phyloP scores from a whole-genome alignment of 1,139 yeast genomes.

The Dujonia santamariae region DNA sequence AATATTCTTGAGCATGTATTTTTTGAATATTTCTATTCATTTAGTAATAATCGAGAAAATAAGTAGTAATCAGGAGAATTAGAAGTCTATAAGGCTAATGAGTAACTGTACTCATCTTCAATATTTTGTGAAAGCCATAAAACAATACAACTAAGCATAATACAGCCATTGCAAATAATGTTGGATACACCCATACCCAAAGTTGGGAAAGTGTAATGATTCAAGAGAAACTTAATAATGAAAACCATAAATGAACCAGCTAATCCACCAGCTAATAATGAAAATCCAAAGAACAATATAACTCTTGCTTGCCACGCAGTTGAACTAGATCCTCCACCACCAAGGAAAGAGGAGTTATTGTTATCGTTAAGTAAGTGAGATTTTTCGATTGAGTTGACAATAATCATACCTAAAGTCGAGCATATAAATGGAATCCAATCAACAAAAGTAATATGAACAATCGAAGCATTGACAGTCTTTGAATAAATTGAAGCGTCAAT shows the following conservation, averaged over 20 bases:
- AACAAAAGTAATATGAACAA: conserved; percentile 81
- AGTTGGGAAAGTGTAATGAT: conserved; percentile 80
- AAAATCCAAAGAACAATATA: conserved; percentile 85
- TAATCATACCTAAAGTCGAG: conserved; percentile 85
- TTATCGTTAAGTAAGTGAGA: conserved; percentile 62
- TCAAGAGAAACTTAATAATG: conserved; percentile 77
- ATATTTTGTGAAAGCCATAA: conserved; percentile 93
- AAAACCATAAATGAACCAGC: conserved; percentile 90
- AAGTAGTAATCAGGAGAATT: too few species aligned
- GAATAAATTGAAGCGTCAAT: conserved; percentile 87
- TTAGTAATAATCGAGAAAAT: too few species aligned
- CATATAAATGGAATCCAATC: conserved; percentile 96
- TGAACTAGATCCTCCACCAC: conserved; percentile 39
- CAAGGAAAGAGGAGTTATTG: conserved; percentile 47
- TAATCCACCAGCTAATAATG: conserved; percentile 88
- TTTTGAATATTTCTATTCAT: too few species aligned
- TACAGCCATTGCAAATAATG: conserved; percentile 72
- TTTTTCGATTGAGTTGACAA: conserved; percentile 90
- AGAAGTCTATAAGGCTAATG: conserved; percentile 67
- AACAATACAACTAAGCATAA: conserved; percentile 83
- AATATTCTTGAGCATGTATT: too few species aligned
- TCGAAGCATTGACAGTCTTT: conserved; percentile 79
- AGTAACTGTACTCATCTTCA: conserved; percentile 93
- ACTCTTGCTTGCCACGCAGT: conserved; percentile 95
- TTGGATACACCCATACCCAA: conserved; percentile 93